phyloP scores from a whole-genome alignment of 1,284 basidiomycete species.

The Sanghuangporus baumii region DNA sequence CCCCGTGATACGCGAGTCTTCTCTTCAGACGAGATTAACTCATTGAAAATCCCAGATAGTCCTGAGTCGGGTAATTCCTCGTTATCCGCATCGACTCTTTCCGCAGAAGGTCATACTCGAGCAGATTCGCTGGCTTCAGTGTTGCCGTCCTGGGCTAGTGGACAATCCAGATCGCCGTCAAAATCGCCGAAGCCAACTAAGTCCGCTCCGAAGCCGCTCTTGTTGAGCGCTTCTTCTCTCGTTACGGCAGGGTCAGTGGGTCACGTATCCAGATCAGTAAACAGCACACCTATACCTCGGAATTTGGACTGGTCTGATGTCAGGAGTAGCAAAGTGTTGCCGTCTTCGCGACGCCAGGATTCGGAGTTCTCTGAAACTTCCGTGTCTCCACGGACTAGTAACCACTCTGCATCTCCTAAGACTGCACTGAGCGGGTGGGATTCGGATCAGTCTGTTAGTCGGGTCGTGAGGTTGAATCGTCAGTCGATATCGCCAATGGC shows the following conservation, averaged over 20 bases:
- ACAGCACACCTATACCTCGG: constrained; percentile 27
- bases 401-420: constrained; percentile 2
- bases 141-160: constrained; percentile 35
- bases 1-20: constrained; percentile 51
- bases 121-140: constrained; percentile 4
- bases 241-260: constrained; percentile 34
- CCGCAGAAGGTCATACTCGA: not conserved
- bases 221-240: constrained; percentile 43
- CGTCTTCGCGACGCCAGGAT: constrained; percentile 34
- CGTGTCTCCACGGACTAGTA: constrained; percentile 51
- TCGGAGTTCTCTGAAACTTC: constrained; percentile 47
- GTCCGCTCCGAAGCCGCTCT: constrained; percentile 48
- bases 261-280: constrained; percentile 33
- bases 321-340: constrained; percentile 33
- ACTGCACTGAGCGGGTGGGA: constrained; percentile 50
- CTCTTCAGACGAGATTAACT: constrained; percentile 23
- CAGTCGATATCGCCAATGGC: constrained; percentile 68
- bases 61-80: constrained; percentile 34
- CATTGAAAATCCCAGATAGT: constrained; percentile 34
- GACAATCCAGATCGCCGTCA: constrained; percentile 19
- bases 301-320: constrained; percentile 45
- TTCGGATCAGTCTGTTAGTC: constrained; percentile 47
- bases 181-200: constrained; percentile 27
- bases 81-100: constrained; percentile 15
- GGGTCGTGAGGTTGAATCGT: constrained; percentile 58